A percentile compares a stretch with the other conserved stretches of the same genome.
These are phyloP conservation scores for Cryphonectria naterciae DNA, from an alignment of 2,329 filamentous ascomycete species.

Conservation along the genomic window DNA sequence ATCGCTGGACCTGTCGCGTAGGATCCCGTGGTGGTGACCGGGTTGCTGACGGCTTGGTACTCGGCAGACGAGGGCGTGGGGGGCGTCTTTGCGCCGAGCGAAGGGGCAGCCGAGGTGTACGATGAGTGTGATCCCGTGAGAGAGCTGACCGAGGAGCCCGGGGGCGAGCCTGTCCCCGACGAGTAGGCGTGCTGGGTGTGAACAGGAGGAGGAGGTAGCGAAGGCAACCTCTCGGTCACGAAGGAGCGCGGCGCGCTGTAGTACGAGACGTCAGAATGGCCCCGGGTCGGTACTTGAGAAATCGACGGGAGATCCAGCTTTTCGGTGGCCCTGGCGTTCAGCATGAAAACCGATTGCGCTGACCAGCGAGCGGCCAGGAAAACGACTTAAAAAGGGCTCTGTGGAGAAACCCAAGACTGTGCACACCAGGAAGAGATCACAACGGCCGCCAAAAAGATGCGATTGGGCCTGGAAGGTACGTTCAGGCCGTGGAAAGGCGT, in stretches of 20 bases:
- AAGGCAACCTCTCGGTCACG: slow-evolving; percentile 71
- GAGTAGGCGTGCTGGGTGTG: slow-evolving; percentile 72
- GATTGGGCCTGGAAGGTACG: slow-evolving; percentile 16
- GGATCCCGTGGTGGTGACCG: slow-evolving; percentile 33
- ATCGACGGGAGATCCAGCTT: slow-evolving; percentile 94
- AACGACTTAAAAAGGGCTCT: slow-evolving; percentile 3
- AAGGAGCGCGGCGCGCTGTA: slow-evolving; percentile 72
- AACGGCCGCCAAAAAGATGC: slow-evolving; percentile 18
- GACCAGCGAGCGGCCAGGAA: slow-evolving; percentile 22
- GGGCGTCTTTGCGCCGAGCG: slow-evolving; percentile 70
- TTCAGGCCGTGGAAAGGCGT: slow-evolving; percentile 15
- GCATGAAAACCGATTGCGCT: slow-evolving; percentile 25
- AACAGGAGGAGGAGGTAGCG: slow-evolving; percentile 70
- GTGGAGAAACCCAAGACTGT: slow-evolving; percentile 6
- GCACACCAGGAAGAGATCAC: slow-evolving; percentile 17
- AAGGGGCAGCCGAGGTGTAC: slow-evolving; percentile 58
- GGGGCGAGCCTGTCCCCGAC: slow-evolving; percentile 74
- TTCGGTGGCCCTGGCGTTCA: slow-evolving; percentile 62
- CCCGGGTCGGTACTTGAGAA: slow-evolving; percentile 80
- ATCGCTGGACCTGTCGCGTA: slow-evolving; percentile 63
- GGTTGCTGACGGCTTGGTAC: slow-evolving; percentile 48
- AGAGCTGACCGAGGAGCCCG: slow-evolving; percentile 62
- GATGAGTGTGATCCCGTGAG: slow-evolving; percentile 58
- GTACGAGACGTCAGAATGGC: slow-evolving; percentile 71
- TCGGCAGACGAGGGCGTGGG: slow-evolving; percentile 71